These are phyloP conservation scores for Solanum dulcamara DNA, from an alignment of 257 asterid species.

Conservation along the genomic window DNA sequence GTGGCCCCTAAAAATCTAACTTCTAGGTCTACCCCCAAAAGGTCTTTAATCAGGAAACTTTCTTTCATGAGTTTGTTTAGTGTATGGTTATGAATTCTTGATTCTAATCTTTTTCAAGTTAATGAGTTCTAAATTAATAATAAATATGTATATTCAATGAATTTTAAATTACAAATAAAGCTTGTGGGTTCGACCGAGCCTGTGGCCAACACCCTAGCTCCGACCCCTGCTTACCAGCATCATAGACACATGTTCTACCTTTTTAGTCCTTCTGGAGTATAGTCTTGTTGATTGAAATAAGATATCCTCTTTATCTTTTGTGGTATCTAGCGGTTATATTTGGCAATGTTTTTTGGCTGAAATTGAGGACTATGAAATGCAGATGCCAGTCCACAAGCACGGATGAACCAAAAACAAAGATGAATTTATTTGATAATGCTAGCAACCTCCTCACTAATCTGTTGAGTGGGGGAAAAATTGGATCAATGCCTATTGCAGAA, in stretches of 20 bases:
- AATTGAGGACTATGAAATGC: constrained; percentile 10
- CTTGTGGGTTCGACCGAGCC: not conserved
- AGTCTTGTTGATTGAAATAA: not conserved
- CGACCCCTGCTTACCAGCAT: not conserved
- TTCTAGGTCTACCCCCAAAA: too few species aligned
- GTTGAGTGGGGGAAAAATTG: constrained; percentile 73
- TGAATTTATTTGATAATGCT: constrained; percentile 70
- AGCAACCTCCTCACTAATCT: constrained; percentile 88
- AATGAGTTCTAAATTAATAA: too few species aligned
- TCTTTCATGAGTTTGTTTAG: too few species aligned
- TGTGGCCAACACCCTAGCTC: not conserved
- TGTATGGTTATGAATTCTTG: too few species aligned
- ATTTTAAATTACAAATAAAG: too few species aligned
- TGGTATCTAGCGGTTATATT: not conserved
- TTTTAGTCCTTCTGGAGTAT: not conserved
- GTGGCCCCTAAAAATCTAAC: too few species aligned
- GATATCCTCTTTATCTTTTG: not conserved
- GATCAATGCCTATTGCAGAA: constrained; percentile 88
- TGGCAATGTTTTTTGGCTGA: not conserved
- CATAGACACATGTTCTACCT: not conserved
- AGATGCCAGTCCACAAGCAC: constrained; percentile 68
- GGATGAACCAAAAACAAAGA: constrained; percentile 48
- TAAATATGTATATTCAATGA: not conserved
- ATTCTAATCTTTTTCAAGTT: too few species aligned
- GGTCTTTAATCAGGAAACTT: too few species aligned